Conservation (phyloP, 306 rosid species). For the Quercus ilex region DNA sequence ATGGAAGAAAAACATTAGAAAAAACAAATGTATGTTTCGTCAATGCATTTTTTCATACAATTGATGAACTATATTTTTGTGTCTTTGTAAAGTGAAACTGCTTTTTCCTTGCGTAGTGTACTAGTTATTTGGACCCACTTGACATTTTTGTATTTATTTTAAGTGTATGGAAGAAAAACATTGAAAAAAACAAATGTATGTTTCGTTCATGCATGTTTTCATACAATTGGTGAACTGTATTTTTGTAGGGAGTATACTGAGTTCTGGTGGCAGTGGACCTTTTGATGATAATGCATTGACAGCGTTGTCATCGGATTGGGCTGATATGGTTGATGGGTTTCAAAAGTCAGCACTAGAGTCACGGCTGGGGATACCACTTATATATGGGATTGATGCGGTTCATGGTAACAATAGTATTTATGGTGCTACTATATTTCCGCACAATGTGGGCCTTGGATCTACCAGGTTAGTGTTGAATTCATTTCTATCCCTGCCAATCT, state of each 20-base stretch:
- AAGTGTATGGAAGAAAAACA: too few relatives aligned
- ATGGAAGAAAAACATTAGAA: too few relatives aligned
- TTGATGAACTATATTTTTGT: background rate
- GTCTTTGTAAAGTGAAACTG: too few relatives aligned
- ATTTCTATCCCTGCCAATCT: background rate
- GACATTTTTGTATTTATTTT: too few relatives aligned
- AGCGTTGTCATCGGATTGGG: slow-evolving; percentile 75
- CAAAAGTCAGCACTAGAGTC: slow-evolving; percentile 61
- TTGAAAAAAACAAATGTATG: too few relatives aligned
- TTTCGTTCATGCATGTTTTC: background rate
- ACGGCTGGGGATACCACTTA: slow-evolving; percentile 70
- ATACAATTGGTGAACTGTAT: background rate
- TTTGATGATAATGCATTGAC: slow-evolving; percentile 42
- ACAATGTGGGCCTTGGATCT: slow-evolving; percentile 86
- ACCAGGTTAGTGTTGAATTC: slow-evolving; percentile 48
- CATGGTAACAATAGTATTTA: slow-evolving; percentile 81
- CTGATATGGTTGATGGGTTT: slow-evolving; percentile 74
- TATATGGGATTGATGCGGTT: slow-evolving; percentile 81
- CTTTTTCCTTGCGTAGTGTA: too few relatives aligned
- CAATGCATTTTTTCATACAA: background rate
- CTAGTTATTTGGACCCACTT: too few relatives aligned
- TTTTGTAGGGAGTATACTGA: slow-evolving; percentile 68
- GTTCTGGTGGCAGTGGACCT: slow-evolving; percentile 73
- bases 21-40: too few relatives aligned
- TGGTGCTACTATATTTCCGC: slow-evolving; percentile 85